phyloP scores from a whole-genome alignment of 1,284 basidiomycete genomes.

The Microbotryum intermedium region DNA sequence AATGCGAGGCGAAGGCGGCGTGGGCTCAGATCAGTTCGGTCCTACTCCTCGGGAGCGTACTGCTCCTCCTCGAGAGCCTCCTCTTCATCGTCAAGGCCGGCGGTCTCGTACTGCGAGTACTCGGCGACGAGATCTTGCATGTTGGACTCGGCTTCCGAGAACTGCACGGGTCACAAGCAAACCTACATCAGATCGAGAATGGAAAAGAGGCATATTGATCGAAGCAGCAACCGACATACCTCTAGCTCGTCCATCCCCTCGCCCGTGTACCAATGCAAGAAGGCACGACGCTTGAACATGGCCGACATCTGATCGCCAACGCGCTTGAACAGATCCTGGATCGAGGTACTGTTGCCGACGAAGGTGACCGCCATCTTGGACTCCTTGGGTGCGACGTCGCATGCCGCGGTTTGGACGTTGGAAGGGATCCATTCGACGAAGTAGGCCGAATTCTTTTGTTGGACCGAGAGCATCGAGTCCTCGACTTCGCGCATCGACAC shows the following conservation, averaged over 20 bases:
- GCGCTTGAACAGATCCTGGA: constrained; percentile 96
- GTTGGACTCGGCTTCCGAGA: constrained; percentile 57
- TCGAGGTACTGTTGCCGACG: constrained; percentile 84
- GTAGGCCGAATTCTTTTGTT: constrained; percentile 94
- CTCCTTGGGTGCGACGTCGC: constrained; percentile 86
- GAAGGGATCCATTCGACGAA: constrained; percentile 98
- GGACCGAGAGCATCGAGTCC: constrained; percentile 78
- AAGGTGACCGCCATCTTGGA: constrained; percentile 87
- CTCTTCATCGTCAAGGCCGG: constrained; percentile 26
- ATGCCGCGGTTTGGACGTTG: constrained; percentile 92
- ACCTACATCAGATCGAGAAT: neutral
- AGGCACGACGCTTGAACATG: constrained; percentile 98
- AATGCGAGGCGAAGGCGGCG: no score
- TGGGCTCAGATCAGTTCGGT: no score
- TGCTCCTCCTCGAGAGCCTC: neutral
- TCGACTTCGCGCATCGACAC: constrained; percentile 99
- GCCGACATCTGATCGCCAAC: constrained; percentile 81
- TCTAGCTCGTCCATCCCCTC: constrained; percentile 99
- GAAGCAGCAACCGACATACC: constrained; percentile 2
- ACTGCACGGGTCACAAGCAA: constrained; percentile 1
- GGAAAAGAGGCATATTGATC: neutral
- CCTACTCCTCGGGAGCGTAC: no score
- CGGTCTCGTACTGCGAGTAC: constrained; percentile 31
- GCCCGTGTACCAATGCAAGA: constrained; percentile 85
- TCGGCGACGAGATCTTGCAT: constrained; percentile 57